Evolutionary conservation across 495 filamentous ascomycete species (phyloP), one percentile per base, ranked within the genome.

Genomic region (Xylaria castorea): DNA sequence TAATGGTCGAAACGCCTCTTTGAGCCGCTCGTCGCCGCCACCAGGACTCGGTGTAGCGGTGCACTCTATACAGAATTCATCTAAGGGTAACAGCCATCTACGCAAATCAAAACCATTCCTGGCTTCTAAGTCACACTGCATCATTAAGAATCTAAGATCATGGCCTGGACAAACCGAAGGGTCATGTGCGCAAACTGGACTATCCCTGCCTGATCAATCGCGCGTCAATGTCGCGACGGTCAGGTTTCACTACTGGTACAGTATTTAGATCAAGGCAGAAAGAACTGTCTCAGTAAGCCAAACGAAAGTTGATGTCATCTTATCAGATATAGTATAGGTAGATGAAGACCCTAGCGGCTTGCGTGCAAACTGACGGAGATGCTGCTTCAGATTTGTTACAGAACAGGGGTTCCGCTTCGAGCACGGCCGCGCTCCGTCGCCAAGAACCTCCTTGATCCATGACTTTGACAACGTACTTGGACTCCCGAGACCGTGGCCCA

Each of bases 311-410:
- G 65, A 32, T 69, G 44, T 72, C 48, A 73, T 73, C 50, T 57
- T 65, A 69, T 61, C 34, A 63, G 32, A 53, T 42, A 42, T 27
- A 63, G 40, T 63, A 66, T 69, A 66, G 25, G 73, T 72, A 44
- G 8, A 48, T 58, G 46, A 44, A 36, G 61, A 14, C 46, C 63
- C 62, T 14, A 40, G 70, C 67, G 12, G 42, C 11, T 16, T 11
- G 34, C 22, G 38, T 50, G 34, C 36, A 18, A 53, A 50, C 72
- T 73, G 78, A 74, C 74, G 75, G 74, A 66, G 71, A 36, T 72
- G 42, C 68, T 85, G 85, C 84, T 75, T 85, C 85, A 86, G 78
- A 71, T 78, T 76, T 82, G 85, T 85, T 81, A 76, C 83, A 87
- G 78, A 79, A 84, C 85, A 83, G 81, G 85, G 84, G 77, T 81